Base-by-base conservation (phyloP, 176 grass and related monocot species). In the Carex kokanica region DNA sequence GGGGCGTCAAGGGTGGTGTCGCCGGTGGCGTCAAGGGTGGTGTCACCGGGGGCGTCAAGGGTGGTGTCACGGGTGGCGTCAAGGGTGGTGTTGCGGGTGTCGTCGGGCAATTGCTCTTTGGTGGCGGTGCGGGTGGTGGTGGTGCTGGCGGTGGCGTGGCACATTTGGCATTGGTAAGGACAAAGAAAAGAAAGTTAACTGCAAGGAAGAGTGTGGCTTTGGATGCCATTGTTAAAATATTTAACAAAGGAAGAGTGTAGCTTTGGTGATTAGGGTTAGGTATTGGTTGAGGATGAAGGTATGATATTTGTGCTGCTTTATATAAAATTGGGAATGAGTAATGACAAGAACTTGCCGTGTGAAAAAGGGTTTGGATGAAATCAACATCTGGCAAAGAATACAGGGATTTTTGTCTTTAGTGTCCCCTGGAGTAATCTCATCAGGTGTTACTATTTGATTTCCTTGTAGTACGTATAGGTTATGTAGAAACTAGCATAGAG, bases 141-240 rank as follows among this genome's bases (percentile, higher is more conserved):
- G n/a, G n/a, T 15, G 80, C 41, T 18, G 80, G 40, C 1, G 80
- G 41, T 2, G 80, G 36, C 0, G 4, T 38, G 11, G 61, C 6
- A 27, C 61, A 67, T 24, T 20, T 51, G 40, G 78, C 71, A 65
- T 27, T 57, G 36, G 60, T 58, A 34, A 86, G 10, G 3, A 66
- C 41, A 21, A 86, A 80, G 45, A 52, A 41, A 36, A 86, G 16
- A 15, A 86, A 40, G 60, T 80, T 86, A 41, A 27, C 73, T 41
- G 21, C 14, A 32, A 86, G 74, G 45, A 86, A 86, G 20, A 86
- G 74, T 25, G 73, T 75, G 23, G 77, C 60, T 68, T 67, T 79
- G 71, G 77, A 79, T 74, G 40, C 84, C 62, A 65, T 80, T 0
- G 73, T 64, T 79, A 53, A 31, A 38, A 17, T 49, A 7, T 23